These are phyloP conservation scores for Forsythia suspensa DNA, from an alignment of 257 asterid species.

Conservation along the genomic window DNA sequence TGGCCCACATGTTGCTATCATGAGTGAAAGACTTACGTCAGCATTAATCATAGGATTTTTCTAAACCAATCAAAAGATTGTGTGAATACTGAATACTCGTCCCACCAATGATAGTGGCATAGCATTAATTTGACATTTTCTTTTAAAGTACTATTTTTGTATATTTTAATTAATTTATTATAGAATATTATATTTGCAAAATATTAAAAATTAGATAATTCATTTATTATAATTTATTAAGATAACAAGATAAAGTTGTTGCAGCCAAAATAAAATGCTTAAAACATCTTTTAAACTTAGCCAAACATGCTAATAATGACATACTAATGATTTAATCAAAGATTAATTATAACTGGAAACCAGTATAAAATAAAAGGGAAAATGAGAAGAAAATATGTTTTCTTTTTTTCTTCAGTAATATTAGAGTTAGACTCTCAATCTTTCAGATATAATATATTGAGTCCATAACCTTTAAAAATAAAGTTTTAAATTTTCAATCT, in stretches of 20 bases:
- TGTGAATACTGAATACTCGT: background rate
- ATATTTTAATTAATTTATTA: too few species aligned
- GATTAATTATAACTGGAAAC: background rate
- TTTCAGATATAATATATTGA: too few species aligned
- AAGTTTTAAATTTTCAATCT: too few species aligned
- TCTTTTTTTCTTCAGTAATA: too few species aligned
- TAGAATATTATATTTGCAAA: background rate
- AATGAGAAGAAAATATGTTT: too few species aligned
- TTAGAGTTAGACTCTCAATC: too few species aligned
- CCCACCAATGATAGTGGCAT: background rate
- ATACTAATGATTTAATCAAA: too few species aligned
- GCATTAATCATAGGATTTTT: background rate
- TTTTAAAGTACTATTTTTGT: too few species aligned
- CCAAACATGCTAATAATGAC: background rate
- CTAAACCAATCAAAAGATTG: background rate
- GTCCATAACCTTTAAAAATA: too few species aligned
- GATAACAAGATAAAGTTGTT: background rate
- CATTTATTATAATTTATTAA: too few species aligned
- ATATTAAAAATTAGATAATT: background rate
- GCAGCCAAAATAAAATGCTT: background rate
- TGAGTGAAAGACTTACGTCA: background rate
- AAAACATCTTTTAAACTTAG: background rate
- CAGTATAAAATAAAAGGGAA: too few species aligned
- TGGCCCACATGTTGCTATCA: background rate
- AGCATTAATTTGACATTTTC: too few species aligned